A percentile compares a stretch with the other conserved stretches of the same genome.
These are phyloP conservation scores for Pichia sp. DNA, from an alignment of 1,139 yeast genomes.

Conservation along the genomic window DNA sequence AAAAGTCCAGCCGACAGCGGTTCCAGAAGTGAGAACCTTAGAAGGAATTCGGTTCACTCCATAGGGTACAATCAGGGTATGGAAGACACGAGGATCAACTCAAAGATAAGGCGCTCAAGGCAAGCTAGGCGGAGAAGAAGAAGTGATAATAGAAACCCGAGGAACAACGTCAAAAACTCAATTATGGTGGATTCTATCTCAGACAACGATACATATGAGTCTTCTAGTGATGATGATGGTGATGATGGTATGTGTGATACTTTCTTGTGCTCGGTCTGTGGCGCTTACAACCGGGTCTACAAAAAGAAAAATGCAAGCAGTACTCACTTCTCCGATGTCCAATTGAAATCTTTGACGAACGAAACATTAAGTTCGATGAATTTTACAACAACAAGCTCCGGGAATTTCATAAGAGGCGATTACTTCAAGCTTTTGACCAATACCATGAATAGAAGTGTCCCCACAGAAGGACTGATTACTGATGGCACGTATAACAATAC, in stretches of 20 bases:
- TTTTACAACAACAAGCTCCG: constrained; percentile 14
- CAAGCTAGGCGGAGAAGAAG: neutral
- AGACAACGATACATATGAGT: neutral
- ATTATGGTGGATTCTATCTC: neutral
- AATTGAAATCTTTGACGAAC: neutral
- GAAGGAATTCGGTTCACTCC: neutral
- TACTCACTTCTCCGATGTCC: neutral
- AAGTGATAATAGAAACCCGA: neutral
- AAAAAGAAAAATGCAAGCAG: neutral
- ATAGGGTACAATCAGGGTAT: neutral
- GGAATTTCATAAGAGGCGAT: constrained; percentile 21
- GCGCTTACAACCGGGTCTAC: constrained; percentile 3
- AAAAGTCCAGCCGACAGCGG: neutral
- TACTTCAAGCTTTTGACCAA: constrained; percentile 30
- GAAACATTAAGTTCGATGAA: neutral
- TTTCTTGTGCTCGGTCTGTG: constrained; percentile 11
- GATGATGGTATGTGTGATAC: neutral
- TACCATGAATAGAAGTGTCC: constrained; percentile 16
- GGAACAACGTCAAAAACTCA: neutral
- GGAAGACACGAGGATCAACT: neutral
- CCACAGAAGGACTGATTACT: constrained; percentile 17
- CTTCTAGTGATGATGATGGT: neutral
- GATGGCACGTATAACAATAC: constrained; percentile 11
- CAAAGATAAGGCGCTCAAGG: neutral
- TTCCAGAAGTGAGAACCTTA: neutral